Conservation (phyloP, 768 basidiomycete species). For the Rhizopogon vesiculosus region DNA sequence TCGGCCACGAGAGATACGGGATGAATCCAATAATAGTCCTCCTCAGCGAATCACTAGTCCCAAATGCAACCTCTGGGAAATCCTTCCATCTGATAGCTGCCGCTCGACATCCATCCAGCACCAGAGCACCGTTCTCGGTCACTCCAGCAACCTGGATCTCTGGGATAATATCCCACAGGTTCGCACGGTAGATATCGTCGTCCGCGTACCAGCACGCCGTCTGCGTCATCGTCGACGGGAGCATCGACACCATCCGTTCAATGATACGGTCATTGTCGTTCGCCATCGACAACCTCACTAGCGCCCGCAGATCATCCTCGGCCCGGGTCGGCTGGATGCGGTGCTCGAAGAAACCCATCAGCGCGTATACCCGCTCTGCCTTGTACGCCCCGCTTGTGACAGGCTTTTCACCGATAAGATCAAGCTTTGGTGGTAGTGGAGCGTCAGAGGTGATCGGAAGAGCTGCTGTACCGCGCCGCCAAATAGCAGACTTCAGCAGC, state of each 20-base stretch:
- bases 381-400: slow-evolving; percentile 5
- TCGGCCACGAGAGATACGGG: slow-evolving; percentile 8
- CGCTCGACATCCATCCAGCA: slow-evolving; percentile 13
- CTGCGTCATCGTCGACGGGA: slow-evolving; percentile 1
- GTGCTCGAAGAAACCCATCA: slow-evolving; percentile 20
- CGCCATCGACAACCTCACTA: slow-evolving; percentile 16
- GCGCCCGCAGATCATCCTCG: slow-evolving; percentile 12
- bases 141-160: slow-evolving; percentile 16
- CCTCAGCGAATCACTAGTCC: slow-evolving; percentile 5
- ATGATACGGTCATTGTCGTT: slow-evolving; percentile 18
- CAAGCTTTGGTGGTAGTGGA: background rate
- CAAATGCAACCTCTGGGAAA: slow-evolving; percentile 12
- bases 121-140: slow-evolving; percentile 11
- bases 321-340: slow-evolving; percentile 10
- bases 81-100: slow-evolving; percentile 17
- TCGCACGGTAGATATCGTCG: slow-evolving; percentile 9
- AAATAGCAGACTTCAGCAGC: slow-evolving; percentile 14
- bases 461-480: slow-evolving; percentile 12
- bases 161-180: slow-evolving; percentile 15
- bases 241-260: slow-evolving; percentile 17
- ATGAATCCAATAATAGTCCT: slow-evolving; percentile 3
- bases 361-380: slow-evolving; percentile 15
- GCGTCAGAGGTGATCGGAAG: slow-evolving; percentile 1
- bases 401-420: background rate
- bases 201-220: slow-evolving; percentile 15